Conservation (phyloP, 495 filamentous ascomycete species). For the Penicillium subrubescens region DNA sequence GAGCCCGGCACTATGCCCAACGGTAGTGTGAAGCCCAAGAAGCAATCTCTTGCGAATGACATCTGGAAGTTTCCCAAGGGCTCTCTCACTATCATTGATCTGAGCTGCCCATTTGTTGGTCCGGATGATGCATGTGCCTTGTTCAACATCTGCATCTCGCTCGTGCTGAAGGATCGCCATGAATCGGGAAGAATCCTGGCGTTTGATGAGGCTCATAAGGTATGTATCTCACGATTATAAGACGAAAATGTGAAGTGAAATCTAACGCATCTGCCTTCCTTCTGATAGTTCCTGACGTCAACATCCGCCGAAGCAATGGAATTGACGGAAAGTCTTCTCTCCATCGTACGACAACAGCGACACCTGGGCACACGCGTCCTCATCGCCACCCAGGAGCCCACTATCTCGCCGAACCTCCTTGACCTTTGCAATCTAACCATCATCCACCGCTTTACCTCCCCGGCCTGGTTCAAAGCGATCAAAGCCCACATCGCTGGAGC, state of each 20-base stretch:
- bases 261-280: background rate
- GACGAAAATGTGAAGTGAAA: background rate
- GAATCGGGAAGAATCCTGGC: slow-evolving; percentile 53
- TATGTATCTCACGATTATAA: slow-evolving; percentile 19
- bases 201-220: slow-evolving; percentile 63
- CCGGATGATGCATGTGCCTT: slow-evolving; percentile 63
- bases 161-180: slow-evolving; percentile 58
- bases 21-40: background rate
- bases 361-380: slow-evolving; percentile 67
- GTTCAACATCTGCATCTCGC: slow-evolving; percentile 65
- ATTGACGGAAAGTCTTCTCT: slow-evolving; percentile 65
- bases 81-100: slow-evolving; percentile 67
- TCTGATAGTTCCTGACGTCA: slow-evolving; percentile 50
- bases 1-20: slow-evolving; percentile 25
- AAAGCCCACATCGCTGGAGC: slow-evolving; percentile 60
- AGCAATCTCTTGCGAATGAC: background rate
- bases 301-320: slow-evolving; percentile 33
- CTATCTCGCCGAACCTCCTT: slow-evolving; percentile 66
- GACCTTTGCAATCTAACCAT: slow-evolving; percentile 72
- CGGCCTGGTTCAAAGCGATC: slow-evolving; percentile 65
- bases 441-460: slow-evolving; percentile 74
- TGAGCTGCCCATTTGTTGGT: slow-evolving; percentile 71
- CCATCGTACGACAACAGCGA: slow-evolving; percentile 70
- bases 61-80: background rate
- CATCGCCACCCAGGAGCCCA: slow-evolving; percentile 79